Percentiles rank a stretch among this genome's conserved stretches.
Conservation (phyloP, 2,329 filamentous ascomycete species). For the Balansia obtecta region DNA sequence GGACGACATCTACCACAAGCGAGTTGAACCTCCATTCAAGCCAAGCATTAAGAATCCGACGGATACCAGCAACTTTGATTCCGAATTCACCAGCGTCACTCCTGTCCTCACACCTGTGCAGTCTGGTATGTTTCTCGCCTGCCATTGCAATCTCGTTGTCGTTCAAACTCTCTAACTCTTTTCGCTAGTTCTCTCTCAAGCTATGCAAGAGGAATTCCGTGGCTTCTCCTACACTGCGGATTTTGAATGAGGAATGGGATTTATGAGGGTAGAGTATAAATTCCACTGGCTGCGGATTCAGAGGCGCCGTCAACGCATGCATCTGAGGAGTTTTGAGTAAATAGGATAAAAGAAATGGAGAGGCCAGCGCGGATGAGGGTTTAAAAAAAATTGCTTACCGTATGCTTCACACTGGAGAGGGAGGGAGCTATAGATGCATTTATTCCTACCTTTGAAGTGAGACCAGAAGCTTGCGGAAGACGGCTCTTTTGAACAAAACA, state of each 20-base stretch:
- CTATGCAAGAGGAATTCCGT: slow-evolving; percentile 98
- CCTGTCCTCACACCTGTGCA: slow-evolving; percentile 94
- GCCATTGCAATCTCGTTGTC: neutral
- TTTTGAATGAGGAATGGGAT: slow-evolving; percentile 47
- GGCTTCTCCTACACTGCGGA: slow-evolving; percentile 96
- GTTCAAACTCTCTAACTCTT: slow-evolving; percentile 17
- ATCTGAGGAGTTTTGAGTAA: neutral
- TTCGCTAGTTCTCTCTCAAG: slow-evolving; percentile 73
- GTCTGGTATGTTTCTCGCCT: slow-evolving; percentile 56
- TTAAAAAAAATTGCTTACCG: neutral
- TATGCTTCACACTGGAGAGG: too few relatives aligned
- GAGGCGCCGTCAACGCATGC: neutral
- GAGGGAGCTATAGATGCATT: neutral
- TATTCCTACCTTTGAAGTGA: neutral
- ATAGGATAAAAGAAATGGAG: neutral
- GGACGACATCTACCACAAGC: slow-evolving; percentile 98
- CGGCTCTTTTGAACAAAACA: neutral
- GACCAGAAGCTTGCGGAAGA: neutral
- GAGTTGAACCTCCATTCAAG: slow-evolving; percentile 76
- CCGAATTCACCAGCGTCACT: slow-evolving; percentile 96
- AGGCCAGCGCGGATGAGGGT: neutral
- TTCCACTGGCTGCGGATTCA: neutral
- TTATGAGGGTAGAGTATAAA: slow-evolving; percentile 6
- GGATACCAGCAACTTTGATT: slow-evolving; percentile 99
- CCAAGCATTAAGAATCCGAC: slow-evolving; percentile 84